Conservation (phyloP, 2,329 filamentous ascomycete genomes). For the Penicillium decumbens region DNA sequence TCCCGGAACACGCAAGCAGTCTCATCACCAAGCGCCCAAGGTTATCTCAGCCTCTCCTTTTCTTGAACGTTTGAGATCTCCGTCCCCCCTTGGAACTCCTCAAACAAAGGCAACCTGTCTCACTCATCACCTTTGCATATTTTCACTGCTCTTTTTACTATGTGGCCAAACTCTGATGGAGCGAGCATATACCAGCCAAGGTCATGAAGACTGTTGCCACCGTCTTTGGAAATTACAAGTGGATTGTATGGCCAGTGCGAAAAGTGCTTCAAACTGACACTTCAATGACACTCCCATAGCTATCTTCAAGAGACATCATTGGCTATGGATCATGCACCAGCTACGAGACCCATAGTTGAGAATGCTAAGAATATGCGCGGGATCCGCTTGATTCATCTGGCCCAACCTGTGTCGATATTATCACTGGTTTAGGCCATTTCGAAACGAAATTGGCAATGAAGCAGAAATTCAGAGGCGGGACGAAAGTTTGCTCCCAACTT, state of each 20-base stretch:
- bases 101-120: not conserved
- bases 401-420: not conserved
- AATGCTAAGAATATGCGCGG: not conserved
- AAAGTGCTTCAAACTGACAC: not conserved
- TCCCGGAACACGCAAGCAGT: not conserved
- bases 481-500: not conserved
- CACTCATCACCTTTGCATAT: constrained; percentile 1
- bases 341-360: not conserved
- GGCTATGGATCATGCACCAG: not conserved
- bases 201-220: not conserved
- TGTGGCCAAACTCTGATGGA: constrained; percentile 2
- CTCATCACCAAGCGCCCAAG: not conserved
- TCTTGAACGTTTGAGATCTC: not conserved
- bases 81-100: not conserved
- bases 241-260: constrained; percentile 1
- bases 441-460: not conserved
- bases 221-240: not conserved
- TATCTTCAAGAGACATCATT: not conserved
- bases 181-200: not conserved
- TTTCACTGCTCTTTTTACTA: not conserved
- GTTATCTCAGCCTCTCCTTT: not conserved
- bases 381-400: not conserved
- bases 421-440: not conserved
- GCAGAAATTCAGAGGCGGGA: not conserved
- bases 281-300: not conserved